These are phyloP conservation scores for Glomus cerebriforme DNA, from an alignment of 192 early-diverging fungal species.

Conservation along the genomic window DNA sequence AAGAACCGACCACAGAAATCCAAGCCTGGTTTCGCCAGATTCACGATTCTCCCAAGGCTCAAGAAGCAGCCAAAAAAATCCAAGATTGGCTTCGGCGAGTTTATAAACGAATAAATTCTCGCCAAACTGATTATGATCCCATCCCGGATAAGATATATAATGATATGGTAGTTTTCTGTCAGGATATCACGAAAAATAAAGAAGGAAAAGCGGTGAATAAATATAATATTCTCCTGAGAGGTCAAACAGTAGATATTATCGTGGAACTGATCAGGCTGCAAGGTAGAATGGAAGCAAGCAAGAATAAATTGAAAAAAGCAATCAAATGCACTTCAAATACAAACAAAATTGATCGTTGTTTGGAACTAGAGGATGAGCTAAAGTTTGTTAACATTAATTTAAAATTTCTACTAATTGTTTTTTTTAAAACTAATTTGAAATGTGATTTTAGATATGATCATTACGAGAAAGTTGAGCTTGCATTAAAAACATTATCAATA, in stretches of 20 bases:
- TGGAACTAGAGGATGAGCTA: slow-evolving; percentile 1
- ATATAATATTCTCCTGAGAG: slow-evolving; percentile 30
- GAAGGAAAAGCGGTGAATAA: neutral
- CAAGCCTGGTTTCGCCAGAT: slow-evolving; percentile 18
- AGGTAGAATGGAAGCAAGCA: neutral
- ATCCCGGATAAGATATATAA: neutral
- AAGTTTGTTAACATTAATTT: slow-evolving; percentile 15
- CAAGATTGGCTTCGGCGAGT: neutral
- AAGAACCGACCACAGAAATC: slow-evolving; percentile 1
- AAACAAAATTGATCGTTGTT: neutral
- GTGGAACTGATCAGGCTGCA: slow-evolving; percentile 11
- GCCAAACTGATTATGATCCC: neutral
- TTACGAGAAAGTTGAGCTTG: neutral
- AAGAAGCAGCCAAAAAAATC: slow-evolving; percentile 15
- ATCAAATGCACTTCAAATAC: neutral
- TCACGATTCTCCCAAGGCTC: neutral
- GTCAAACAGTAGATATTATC: slow-evolving; percentile 2
- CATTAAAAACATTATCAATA: neutral
- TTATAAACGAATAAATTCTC: neutral
- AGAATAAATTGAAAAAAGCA: slow-evolving; percentile 12
- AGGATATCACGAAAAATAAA: neutral
- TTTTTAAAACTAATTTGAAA: neutral
- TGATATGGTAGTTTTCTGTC: neutral
- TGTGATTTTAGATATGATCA: neutral
- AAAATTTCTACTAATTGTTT: neutral